These are phyloP conservation scores for Yamadazyma aaseri DNA, from an alignment of 1,139 yeast genomes.

Conservation along the genomic window DNA sequence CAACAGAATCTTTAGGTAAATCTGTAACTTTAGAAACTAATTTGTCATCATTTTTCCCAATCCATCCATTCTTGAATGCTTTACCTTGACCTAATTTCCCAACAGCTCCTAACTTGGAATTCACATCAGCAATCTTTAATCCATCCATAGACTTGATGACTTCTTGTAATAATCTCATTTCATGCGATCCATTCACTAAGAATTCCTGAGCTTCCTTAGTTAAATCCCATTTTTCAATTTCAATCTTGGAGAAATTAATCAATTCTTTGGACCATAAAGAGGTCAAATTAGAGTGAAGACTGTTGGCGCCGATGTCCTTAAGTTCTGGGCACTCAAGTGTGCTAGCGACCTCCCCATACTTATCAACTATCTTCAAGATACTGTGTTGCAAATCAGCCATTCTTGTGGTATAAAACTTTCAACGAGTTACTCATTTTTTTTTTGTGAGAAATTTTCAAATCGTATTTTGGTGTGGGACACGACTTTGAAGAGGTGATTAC, in stretches of 20 bases:
- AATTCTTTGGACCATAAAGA: constrained; percentile 84
- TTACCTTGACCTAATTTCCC: constrained; percentile 96
- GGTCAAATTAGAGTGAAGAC: constrained; percentile 71
- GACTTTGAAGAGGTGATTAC: too few species aligned
- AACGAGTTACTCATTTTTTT: background rate
- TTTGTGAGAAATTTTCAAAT: background rate
- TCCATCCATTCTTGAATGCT: constrained; percentile 99
- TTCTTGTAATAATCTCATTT: constrained; percentile 73
- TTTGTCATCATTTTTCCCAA: constrained; percentile 79
- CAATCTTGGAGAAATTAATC: constrained; percentile 72
- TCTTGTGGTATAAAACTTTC: background rate
- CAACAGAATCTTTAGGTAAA: constrained; percentile 67
- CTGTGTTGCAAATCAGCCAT: constrained; percentile 59
- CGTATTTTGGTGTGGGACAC: too few species aligned
- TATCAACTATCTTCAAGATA: constrained; percentile 62
- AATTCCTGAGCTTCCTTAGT: constrained; percentile 84
- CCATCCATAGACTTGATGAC: constrained; percentile 76
- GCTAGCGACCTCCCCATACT: constrained; percentile 53
- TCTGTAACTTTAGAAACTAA: constrained; percentile 57
- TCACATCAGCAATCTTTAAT: constrained; percentile 79
- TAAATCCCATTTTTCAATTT: constrained; percentile 72
- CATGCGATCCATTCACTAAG: constrained; percentile 82
- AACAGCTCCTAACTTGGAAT: constrained; percentile 69
- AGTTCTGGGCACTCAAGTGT: constrained; percentile 57
- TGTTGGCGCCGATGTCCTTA: constrained; percentile 34